Evolutionary conservation across 140 eudicot genomes (phyloP).

Genomic region (Bidens hawaiensis): DNA sequence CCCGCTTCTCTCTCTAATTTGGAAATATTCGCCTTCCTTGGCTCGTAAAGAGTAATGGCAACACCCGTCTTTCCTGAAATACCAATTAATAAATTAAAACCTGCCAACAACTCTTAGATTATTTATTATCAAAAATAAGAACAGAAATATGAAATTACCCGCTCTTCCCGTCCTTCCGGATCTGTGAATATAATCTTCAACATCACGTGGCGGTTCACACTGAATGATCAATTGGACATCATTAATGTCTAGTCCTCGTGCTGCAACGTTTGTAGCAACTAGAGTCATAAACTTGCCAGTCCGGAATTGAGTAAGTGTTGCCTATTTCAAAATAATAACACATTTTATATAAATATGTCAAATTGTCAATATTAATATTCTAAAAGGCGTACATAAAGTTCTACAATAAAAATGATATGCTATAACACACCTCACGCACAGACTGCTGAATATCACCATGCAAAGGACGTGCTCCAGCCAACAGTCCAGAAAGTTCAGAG

Average conservation of each 20-base stretch:
- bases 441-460: constrained; percentile 98
- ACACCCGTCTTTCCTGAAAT: constrained; percentile 70
- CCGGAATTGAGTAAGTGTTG: constrained; percentile 77
- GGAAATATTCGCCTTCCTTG: constrained; percentile 58
- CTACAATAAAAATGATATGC: background rate
- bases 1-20: constrained; percentile 94
- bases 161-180: constrained; percentile 98
- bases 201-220: constrained; percentile 99
- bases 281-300: constrained; percentile 77
- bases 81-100: background rate
- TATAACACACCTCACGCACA: constrained; percentile 66
- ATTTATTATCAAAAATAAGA: background rate
- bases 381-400: background rate
- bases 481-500: constrained; percentile 73
- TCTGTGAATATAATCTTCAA: constrained; percentile 91
- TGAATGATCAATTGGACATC: constrained; percentile 94
- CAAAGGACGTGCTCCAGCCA: constrained; percentile 86
- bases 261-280: constrained; percentile 96
- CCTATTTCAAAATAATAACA: constrained; percentile 26
- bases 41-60: constrained; percentile 90
- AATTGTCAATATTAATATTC: no score
- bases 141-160: constrained; percentile 30
- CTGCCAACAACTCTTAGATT: background rate
- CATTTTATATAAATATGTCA: background rate
- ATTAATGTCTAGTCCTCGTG: constrained; percentile 84